These are phyloP conservation scores for Colletotrichum karsti DNA, from an alignment of 2,329 filamentous ascomycete species.

Conservation along the genomic window DNA sequence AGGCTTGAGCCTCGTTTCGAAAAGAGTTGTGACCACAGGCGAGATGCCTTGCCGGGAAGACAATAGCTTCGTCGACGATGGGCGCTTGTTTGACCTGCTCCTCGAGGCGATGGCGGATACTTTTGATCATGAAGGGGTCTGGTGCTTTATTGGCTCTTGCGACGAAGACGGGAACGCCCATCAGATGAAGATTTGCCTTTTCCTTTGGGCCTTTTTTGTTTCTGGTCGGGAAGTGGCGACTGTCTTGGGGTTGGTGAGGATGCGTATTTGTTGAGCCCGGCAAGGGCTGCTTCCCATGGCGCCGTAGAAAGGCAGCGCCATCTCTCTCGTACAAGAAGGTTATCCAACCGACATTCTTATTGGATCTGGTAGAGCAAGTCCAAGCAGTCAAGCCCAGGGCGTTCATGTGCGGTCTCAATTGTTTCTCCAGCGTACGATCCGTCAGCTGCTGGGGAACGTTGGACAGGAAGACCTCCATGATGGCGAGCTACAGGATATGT, in stretches of 20 bases:
- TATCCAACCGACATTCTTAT: constrained; percentile 45
- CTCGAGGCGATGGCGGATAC: constrained; percentile 41
- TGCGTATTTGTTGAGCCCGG: neutral
- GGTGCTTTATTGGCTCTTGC: constrained; percentile 43
- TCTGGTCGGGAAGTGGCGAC: neutral
- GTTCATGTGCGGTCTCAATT: constrained; percentile 50
- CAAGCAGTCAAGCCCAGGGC: constrained; percentile 51
- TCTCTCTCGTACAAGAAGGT: constrained; percentile 51
- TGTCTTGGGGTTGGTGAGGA: neutral
- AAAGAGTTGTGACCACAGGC: constrained; percentile 60
- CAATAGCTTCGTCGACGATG: constrained; percentile 31
- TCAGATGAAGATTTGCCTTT: constrained; percentile 40
- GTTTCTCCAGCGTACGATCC: constrained; percentile 43
- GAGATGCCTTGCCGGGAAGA: constrained; percentile 28
- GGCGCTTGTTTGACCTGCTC: constrained; percentile 32
- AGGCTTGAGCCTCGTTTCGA: constrained; percentile 30
- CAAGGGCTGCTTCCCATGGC: constrained; percentile 39
- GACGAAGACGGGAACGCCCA: constrained; percentile 38
- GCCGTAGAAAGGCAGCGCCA: constrained; percentile 50
- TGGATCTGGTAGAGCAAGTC: constrained; percentile 49
- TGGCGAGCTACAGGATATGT: too few relatives aligned
- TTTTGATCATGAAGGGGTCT: constrained; percentile 44
- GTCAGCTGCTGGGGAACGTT: constrained; percentile 52
- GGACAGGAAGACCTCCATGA: constrained; percentile 56
- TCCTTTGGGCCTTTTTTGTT: constrained; percentile 16